Evolutionary conservation across 176 grass and related monocot genomes (phyloP).

Genomic region (Avena sativa): DNA sequence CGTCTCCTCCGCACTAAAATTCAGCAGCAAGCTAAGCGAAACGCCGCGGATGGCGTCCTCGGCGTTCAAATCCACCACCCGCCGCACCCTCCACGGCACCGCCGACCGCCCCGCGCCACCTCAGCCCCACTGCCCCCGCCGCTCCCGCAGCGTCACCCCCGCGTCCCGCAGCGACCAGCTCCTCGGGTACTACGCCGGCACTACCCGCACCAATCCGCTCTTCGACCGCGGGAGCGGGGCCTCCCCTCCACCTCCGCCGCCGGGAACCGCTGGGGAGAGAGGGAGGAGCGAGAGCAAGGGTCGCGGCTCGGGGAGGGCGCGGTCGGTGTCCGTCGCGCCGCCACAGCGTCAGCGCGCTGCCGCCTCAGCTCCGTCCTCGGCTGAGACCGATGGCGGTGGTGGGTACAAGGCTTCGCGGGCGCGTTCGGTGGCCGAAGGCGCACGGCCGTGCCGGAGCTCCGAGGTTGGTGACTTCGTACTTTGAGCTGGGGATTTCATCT

Average conservation of each 20-base stretch:
- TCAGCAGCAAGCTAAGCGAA: not conserved
- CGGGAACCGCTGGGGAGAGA: not conserved
- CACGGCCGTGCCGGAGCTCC: conserved; percentile 8
- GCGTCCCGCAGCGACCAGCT: conserved; percentile 15
- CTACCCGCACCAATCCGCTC: conserved; percentile 55
- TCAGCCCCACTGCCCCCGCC: conserved; percentile 35
- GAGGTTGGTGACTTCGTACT: conserved; percentile 35
- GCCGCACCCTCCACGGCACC: conserved; percentile 28
- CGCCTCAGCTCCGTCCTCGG: conserved; percentile 5
- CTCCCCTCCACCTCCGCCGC: not conserved
- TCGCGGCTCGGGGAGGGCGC: conserved; percentile 31
- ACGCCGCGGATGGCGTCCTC: conserved; percentile 39
- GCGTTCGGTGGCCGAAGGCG: conserved; percentile 5
- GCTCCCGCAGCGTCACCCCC: conserved; percentile 50
- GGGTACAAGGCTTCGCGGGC: conserved; percentile 3
- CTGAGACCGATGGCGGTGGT: not conserved
- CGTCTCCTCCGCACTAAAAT: conserved; percentile 21
- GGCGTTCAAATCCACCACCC: conserved; percentile 49
- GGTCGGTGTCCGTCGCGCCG: conserved; percentile 52
- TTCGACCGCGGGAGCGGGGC: conserved; percentile 39
- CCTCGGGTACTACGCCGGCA: conserved; percentile 20
- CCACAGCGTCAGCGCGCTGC: conserved; percentile 7
- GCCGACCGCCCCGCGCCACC: not conserved
- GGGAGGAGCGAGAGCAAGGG: conserved; percentile 38
- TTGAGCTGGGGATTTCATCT: not conserved